These are phyloP conservation scores for Hydnomerulius pinastri DNA, from an alignment of 768 basidiomycete genomes.

Conservation along the genomic window DNA sequence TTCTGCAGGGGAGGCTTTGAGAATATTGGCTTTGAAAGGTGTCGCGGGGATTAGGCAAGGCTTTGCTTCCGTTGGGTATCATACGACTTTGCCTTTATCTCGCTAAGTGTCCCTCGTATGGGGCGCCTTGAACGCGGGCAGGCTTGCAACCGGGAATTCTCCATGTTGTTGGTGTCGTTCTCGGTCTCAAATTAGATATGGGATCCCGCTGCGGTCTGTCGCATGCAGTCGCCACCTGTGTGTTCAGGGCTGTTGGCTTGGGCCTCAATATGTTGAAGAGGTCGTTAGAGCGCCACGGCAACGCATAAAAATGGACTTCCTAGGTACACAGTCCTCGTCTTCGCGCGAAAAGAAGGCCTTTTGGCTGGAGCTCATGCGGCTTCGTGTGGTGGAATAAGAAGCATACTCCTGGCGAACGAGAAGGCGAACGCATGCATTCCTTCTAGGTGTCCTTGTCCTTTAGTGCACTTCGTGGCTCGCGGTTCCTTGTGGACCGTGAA, in stretches of 20 bases:
- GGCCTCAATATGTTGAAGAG: background rate
- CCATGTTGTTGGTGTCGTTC: background rate
- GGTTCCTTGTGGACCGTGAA: slow-evolving; percentile 8
- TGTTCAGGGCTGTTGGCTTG: background rate
- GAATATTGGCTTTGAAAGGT: slow-evolving; percentile 51
- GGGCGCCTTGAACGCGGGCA: slow-evolving; percentile 15
- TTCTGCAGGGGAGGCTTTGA: slow-evolving; percentile 4
- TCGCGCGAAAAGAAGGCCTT: background rate
- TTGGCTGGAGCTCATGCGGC: background rate
- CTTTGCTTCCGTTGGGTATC: background rate
- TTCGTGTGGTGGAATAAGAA: background rate
- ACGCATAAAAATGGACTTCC: background rate
- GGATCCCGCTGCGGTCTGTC: background rate
- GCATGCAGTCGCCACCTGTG: background rate
- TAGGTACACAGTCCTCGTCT: background rate
- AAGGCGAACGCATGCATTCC: slow-evolving; percentile 7
- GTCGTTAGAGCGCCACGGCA: background rate
- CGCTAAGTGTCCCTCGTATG: slow-evolving; percentile 13
- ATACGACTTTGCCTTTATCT: slow-evolving; percentile 7
- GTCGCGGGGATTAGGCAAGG: slow-evolving; percentile 56
- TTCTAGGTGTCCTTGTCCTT: slow-evolving; percentile 11
- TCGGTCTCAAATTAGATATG: background rate
- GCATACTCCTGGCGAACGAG: slow-evolving; percentile 22
- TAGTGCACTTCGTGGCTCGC: slow-evolving; percentile 18
- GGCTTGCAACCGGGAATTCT: background rate